These are phyloP conservation scores for Candida frijolesensis DNA, from an alignment of 1,139 yeast species.

Conservation along the genomic window DNA sequence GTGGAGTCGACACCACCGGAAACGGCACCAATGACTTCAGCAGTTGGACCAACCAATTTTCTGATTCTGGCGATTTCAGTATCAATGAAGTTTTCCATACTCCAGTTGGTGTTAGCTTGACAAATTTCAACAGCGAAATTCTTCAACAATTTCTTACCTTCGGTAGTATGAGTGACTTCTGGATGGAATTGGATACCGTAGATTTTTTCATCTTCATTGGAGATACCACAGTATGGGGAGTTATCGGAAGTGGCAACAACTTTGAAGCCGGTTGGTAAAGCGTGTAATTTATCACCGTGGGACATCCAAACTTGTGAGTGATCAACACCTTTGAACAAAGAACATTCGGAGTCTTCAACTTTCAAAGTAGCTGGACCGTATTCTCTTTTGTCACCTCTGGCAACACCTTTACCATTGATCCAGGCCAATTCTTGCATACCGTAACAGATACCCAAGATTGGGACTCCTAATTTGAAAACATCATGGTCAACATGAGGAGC, in stretches of 20 bases:
- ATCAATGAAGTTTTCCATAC: constrained; percentile 96
- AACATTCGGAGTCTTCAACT: constrained; percentile 67
- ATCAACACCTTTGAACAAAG: constrained; percentile 84
- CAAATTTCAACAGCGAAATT: constrained; percentile 94
- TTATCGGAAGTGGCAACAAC: constrained; percentile 89
- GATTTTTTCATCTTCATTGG: constrained; percentile 70
- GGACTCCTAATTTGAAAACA: constrained; percentile 86
- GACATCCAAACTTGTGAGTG: constrained; percentile 99
- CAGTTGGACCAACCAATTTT: constrained; percentile 92
- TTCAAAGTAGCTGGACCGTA: constrained; percentile 94
- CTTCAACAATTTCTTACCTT: constrained; percentile 83
- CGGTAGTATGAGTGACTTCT: constrained; percentile 94
- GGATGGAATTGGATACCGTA: constrained; percentile 99
- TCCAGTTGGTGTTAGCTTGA: constrained; percentile 88
- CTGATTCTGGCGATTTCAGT: constrained; percentile 93
- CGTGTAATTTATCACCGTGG: constrained; percentile 93
- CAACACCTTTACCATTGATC: constrained; percentile 95
- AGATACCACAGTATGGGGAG: constrained; percentile 95
- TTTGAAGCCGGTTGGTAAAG: constrained; percentile 86
- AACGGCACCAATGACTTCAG: constrained; percentile 99
- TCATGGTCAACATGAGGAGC: constrained; percentile 98
- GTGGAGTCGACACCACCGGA: constrained; percentile 99
- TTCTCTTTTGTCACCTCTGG: constrained; percentile 96
- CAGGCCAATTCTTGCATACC: constrained; percentile 99
- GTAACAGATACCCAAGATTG: constrained; percentile 96